Evolutionary conservation across 2,329 filamentous ascomycete genomes (phyloP), one percentile per base, ranked within the genome.

Genomic region (Ceratocystis colombiana): DNA sequence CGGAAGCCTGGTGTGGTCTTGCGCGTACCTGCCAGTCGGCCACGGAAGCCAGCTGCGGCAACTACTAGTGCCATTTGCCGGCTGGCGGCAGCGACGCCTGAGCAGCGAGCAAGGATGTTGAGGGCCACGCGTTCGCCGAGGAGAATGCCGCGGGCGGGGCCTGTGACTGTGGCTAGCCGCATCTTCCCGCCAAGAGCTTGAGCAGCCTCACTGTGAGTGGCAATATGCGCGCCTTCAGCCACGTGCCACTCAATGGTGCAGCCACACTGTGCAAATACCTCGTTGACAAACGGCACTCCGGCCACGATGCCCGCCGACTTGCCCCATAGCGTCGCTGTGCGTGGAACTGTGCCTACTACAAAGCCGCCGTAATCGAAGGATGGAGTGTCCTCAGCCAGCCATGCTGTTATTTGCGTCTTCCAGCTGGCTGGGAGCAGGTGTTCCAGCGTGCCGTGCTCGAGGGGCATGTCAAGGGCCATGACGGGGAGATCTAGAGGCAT

Each of bases 1-100:
- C 94, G 83, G 78, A 97, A 99, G 0, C 94, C 94, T 0, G 94
- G 94, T 0, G 94, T 99, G 0, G 94, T 99, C 80, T 99, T 99
- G 73, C 94, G 84, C 59, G 94, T 99, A 55, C 94, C 94, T 0
- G 94, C 93, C n/a, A 99, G 79, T 1, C 87, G 87, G 67, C 93
- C 93, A 33, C 78, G 79, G 77, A 93, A 97, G 2, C 92, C 92
- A 2, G 84, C 85, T 15, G 76, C 77, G 65, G 84, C 79, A 65
- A 88, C 77, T 68, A 81, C 77, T 25, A 77, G 72, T 28, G 87
- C 76, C 72, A 88, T 78, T 12, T 77, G 75, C 1, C 79, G 75
- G 68, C 80, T 85, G 73, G 81, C 86, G 17, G 88, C 90, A 20
- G 94, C 94, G 69, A 99, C 86, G 55, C 93, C 94, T 1, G 91